Conservation (phyloP, 495 filamentous ascomycete species). For the Amphirosellinia nigrospora region DNA sequence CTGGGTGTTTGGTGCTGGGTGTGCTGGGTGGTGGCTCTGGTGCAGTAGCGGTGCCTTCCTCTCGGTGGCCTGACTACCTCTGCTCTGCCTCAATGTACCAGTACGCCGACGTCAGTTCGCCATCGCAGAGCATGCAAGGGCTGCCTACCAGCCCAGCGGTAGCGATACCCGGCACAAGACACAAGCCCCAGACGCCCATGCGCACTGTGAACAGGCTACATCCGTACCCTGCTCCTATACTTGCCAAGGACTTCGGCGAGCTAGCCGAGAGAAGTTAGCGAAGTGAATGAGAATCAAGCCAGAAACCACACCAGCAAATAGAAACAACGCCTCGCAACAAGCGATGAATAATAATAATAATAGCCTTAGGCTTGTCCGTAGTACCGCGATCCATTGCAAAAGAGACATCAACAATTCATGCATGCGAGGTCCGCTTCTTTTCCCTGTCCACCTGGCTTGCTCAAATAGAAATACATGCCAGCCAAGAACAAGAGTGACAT, state of each 20-base stretch:
- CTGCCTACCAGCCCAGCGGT: constrained; percentile 4
- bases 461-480: neutral
- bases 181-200: neutral
- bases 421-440: neutral
- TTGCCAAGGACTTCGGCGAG: neutral
- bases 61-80: neutral
- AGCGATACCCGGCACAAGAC: constrained; percentile 7
- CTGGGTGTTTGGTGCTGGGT: no score
- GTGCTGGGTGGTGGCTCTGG: constrained; percentile 7
- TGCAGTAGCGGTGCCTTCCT: neutral
- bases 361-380: neutral
- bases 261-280: constrained; percentile 3
- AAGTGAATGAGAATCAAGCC: constrained; percentile 15
- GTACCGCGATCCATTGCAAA: neutral
- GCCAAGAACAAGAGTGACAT: neutral
- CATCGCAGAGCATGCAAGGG: constrained; percentile 8
- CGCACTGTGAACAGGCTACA: constrained; percentile 15
- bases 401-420: neutral
- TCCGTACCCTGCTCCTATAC: neutral
- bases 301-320: constrained; percentile 18
- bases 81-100: constrained; percentile 6
- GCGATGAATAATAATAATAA: constrained; percentile 23
- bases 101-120: neutral
- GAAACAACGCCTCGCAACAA: constrained; percentile 18
- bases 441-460: neutral